Percentiles rank a stretch among this genome's conserved stretches.
Evolutionary conservation across 108 stramenopile genomes (phyloP).

Genomic region (Hondaea fermentalgiana): DNA sequence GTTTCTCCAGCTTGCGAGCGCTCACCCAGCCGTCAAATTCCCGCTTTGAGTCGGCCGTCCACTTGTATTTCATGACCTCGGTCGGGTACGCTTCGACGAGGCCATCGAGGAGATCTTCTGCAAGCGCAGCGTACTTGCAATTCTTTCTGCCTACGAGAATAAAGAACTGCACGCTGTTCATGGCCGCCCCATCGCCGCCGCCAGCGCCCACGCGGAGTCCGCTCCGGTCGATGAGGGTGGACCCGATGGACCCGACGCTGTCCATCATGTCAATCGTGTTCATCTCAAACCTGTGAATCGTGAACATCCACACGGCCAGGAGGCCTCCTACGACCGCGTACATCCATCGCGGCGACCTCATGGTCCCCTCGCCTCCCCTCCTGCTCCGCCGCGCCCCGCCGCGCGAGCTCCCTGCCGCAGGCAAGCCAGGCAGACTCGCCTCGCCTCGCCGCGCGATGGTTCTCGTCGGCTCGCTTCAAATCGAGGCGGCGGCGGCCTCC

Average conservation of each 20-base stretch:
- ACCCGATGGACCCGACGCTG: neutral
- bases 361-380: neutral
- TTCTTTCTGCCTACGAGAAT: neutral
- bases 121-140: neutral
- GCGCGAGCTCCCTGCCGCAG: neutral
- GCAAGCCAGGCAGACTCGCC: no score
- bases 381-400: neutral
- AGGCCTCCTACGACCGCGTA: neutral
- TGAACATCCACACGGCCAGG: neutral
- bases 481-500: no score
- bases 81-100: neutral
- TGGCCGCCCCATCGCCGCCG: neutral
- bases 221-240: neutral
- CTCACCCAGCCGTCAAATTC: neutral
- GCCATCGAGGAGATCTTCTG: neutral
- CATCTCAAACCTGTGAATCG: neutral
- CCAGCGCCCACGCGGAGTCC: neutral
- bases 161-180: constrained; percentile 1
- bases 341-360: neutral
- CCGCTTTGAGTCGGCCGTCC: neutral
- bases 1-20: neutral
- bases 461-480: no score
- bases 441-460: no score
- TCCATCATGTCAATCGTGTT: neutral
- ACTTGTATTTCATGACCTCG: neutral